These are phyloP conservation scores for Penicillium sp. DNA, from an alignment of 2,329 filamentous ascomycete species.

Conservation along the genomic window DNA sequence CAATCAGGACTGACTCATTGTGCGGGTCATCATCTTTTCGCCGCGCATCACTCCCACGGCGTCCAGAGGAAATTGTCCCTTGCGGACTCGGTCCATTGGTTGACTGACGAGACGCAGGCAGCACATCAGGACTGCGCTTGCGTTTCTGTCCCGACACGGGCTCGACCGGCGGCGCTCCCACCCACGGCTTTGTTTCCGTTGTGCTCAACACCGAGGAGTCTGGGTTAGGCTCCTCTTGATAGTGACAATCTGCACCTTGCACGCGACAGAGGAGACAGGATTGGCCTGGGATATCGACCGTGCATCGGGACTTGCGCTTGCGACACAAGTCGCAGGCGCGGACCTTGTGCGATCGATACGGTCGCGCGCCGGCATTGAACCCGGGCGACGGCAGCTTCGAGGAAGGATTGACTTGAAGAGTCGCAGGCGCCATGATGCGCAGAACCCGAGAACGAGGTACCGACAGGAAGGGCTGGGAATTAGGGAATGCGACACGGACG, in stretches of 20 bases:
- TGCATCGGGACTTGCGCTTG: constrained; percentile 63
- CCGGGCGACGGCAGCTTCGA: constrained; percentile 38
- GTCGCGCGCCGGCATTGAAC: constrained; percentile 51
- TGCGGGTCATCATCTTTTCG: constrained; percentile 41
- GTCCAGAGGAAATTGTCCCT: constrained; percentile 27
- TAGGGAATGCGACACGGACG: not conserved
- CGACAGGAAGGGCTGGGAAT: constrained; percentile 6
- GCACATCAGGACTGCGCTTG: constrained; percentile 37
- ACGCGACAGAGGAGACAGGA: constrained; percentile 61
- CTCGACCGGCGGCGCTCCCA: constrained; percentile 28
- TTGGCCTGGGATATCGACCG: constrained; percentile 56
- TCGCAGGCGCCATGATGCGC: constrained; percentile 37
- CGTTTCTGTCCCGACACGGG: constrained; percentile 37
- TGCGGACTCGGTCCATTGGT: constrained; percentile 29
- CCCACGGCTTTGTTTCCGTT: constrained; percentile 33
- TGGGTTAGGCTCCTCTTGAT: constrained; percentile 46
- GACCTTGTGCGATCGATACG: constrained; percentile 63
- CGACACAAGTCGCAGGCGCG: constrained; percentile 64
- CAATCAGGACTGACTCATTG: constrained; percentile 55
- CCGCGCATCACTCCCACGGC: constrained; percentile 34
- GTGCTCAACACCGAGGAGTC: constrained; percentile 30
- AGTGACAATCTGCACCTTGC: constrained; percentile 60
- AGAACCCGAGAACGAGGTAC: constrained; percentile 13
- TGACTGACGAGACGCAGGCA: constrained; percentile 25
- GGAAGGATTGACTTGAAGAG: constrained; percentile 32